Percentiles rank a stretch among this genome's conserved stretches.
Evolutionary conservation across 2,329 filamentous ascomycete genomes (phyloP).

Genomic region (Stemphylium lycopersici): DNA sequence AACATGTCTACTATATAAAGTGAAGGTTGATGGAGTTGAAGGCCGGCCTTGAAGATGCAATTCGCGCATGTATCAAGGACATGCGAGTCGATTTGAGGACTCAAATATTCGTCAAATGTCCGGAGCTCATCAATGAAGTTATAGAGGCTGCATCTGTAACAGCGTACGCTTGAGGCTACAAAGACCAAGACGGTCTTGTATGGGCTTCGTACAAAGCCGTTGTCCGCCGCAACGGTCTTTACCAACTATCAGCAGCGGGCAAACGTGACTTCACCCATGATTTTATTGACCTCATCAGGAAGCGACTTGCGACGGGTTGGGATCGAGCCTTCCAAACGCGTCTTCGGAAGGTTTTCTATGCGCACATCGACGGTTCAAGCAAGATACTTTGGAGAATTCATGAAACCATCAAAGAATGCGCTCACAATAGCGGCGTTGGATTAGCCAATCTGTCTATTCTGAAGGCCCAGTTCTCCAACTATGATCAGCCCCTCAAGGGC

Average conservation of each 20-base stretch:
- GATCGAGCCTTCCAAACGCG: conserved; percentile 52
- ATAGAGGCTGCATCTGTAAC: conserved; percentile 45
- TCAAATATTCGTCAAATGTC: conserved; percentile 56
- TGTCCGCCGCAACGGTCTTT: conserved; percentile 58
- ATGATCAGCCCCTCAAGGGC: conserved; percentile 51
- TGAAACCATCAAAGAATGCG: conserved; percentile 49
- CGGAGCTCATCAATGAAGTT: conserved; percentile 49
- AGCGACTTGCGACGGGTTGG: conserved; percentile 52
- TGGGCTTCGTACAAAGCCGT: conserved; percentile 65
- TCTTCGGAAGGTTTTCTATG: conserved; percentile 50
- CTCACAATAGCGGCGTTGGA: conserved; percentile 47
- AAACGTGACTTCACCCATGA: conserved; percentile 52
- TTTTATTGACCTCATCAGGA: conserved; percentile 49
- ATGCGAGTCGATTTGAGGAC: conserved; percentile 52
- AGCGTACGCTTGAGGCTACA: conserved; percentile 47
- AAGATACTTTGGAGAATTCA: conserved; percentile 52
- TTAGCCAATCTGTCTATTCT: conserved; percentile 51
- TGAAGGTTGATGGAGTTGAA: conserved; percentile 50
- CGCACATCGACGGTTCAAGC: conserved; percentile 43
- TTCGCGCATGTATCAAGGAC: conserved; percentile 48
- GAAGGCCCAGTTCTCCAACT: conserved; percentile 50
- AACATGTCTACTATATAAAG: conserved; percentile 52
- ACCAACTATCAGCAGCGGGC: conserved; percentile 45
- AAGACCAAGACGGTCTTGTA: conserved; percentile 53
- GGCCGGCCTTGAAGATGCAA: conserved; percentile 50